Conservation (phyloP, 306 rosid genomes). For the Argentina anserina region DNA sequence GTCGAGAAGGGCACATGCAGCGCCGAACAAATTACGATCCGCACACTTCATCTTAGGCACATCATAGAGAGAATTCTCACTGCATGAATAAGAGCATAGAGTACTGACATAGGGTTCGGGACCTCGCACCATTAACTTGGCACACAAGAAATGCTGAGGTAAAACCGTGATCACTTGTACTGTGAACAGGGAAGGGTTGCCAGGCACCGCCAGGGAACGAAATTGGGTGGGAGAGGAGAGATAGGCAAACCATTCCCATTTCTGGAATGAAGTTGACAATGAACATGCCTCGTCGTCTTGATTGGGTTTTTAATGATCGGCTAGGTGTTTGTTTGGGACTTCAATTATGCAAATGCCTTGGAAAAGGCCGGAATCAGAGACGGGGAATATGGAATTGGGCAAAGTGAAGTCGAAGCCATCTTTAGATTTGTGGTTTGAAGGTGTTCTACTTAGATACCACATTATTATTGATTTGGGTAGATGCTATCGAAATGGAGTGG, state of each 20-base stretch:
- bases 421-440: neutral
- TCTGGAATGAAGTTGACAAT: neutral
- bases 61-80: neutral
- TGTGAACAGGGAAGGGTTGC: neutral
- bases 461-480: neutral
- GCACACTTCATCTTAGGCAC: slow-evolving; percentile 3
- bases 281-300: neutral
- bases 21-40: neutral
- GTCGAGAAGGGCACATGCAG: slow-evolving; percentile 11
- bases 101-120: neutral
- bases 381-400: neutral
- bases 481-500: neutral
- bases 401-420: neutral
- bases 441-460: slow-evolving; percentile 14
- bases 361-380: slow-evolving; percentile 7
- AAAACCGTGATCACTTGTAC: slow-evolving; percentile 4
- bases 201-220: slow-evolving; percentile 7
- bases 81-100: slow-evolving; percentile 1
- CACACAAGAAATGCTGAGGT: slow-evolving; percentile 1
- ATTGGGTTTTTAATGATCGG: neutral
- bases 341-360: slow-evolving; percentile 10
- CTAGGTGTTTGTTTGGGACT: neutral
- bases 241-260: slow-evolving; percentile 14
- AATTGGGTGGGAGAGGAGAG: slow-evolving; percentile 3
- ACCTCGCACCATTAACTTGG: slow-evolving; percentile 1